phyloP scores from a whole-genome alignment of 2,329 filamentous ascomycete genomes.

The Fusarium humuli region DNA sequence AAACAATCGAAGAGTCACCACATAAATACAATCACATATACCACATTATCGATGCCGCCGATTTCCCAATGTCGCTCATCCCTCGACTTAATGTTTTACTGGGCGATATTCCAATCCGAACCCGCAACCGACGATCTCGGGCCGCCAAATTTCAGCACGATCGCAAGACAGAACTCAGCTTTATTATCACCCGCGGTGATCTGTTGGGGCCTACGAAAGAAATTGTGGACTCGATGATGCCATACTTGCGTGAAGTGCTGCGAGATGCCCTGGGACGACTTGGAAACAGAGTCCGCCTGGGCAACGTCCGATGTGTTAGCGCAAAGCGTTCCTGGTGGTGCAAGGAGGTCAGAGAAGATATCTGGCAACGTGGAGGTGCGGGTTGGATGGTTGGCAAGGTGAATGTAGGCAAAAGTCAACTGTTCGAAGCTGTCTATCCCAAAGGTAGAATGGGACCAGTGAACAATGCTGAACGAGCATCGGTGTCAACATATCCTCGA shows the following conservation, averaged over 20 bases:
- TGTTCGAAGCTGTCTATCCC: constrained; percentile 90
- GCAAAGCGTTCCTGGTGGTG: constrained; percentile 93
- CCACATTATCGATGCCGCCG: constrained; percentile 92
- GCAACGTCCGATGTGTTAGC: constrained; percentile 89
- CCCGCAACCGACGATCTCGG: constrained; percentile 82
- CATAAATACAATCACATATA: constrained; percentile 95
- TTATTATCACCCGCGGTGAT: constrained; percentile 91
- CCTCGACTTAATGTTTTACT: constrained; percentile 79
- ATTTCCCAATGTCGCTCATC: constrained; percentile 94
- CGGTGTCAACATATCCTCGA: constrained; percentile 34
- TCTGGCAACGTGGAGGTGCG: constrained; percentile 84
- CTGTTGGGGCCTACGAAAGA: constrained; percentile 85
- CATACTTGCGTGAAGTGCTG: constrained; percentile 81
- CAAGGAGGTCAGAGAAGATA: constrained; percentile 83
- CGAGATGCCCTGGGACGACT: constrained; percentile 78
- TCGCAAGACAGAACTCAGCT: constrained; percentile 81
- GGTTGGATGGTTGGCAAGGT: constrained; percentile 98
- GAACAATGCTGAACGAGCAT: constrained; percentile 20
- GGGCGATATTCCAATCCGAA: constrained; percentile 77
- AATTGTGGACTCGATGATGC: constrained; percentile 87
- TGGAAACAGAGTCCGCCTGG: constrained; percentile 79
- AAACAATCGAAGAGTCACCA: constrained; percentile 88
- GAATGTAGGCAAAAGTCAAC: constrained; percentile 95
- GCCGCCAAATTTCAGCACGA: constrained; percentile 73
- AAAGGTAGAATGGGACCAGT: constrained; percentile 68